These are phyloP conservation scores for Trypanosoma brucei DNA, from an alignment of 208 protist species.

Conservation along the genomic window DNA sequence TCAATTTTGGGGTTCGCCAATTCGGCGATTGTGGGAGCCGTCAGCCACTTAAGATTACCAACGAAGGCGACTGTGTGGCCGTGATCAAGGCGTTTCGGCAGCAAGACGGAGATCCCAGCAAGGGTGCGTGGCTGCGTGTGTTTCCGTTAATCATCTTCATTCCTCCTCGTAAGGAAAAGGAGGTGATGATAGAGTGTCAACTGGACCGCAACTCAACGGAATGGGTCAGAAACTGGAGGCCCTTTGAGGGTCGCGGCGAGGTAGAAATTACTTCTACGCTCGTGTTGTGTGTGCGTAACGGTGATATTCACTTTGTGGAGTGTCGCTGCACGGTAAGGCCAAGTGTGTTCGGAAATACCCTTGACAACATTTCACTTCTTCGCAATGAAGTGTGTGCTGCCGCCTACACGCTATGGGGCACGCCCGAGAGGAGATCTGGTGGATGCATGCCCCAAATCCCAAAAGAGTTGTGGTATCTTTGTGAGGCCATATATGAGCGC, in stretches of 20 bases:
- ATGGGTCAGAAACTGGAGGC: slow-evolving; percentile 63
- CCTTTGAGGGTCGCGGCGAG: slow-evolving; percentile 45
- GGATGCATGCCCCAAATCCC: slow-evolving; percentile 57
- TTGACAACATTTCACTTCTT: slow-evolving; percentile 65
- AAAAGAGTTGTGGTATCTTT: slow-evolving; percentile 86
- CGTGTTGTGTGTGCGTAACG: slow-evolving; percentile 56
- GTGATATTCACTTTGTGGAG: slow-evolving; percentile 47
- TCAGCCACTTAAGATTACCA: slow-evolving; percentile 46
- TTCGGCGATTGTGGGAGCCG: slow-evolving; percentile 44
- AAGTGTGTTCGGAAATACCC: slow-evolving; percentile 77
- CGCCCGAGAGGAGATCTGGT: slow-evolving; percentile 22
- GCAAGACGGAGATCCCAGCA: slow-evolving; percentile 23
- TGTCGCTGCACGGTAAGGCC: slow-evolving; percentile 57
- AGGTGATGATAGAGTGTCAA: slow-evolving; percentile 49
- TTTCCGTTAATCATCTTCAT: slow-evolving; percentile 53
- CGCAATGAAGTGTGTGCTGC: slow-evolving; percentile 43
- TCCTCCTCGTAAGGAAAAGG: slow-evolving; percentile 61
- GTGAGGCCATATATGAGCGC: slow-evolving; percentile 54
- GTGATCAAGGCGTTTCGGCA: slow-evolving; percentile 63
- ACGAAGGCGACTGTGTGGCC: slow-evolving; percentile 67
- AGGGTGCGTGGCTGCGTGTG: slow-evolving; percentile 72
- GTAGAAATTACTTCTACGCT: slow-evolving; percentile 49
- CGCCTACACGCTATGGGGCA: slow-evolving; percentile 49
- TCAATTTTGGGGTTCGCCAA: slow-evolving; percentile 64
- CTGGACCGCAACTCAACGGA: slow-evolving; percentile 54